Evolutionary conservation across 331 rosid species (phyloP), one percentile per base, ranked within the genome.

Genomic region (Pyracantha coccinea): DNA sequence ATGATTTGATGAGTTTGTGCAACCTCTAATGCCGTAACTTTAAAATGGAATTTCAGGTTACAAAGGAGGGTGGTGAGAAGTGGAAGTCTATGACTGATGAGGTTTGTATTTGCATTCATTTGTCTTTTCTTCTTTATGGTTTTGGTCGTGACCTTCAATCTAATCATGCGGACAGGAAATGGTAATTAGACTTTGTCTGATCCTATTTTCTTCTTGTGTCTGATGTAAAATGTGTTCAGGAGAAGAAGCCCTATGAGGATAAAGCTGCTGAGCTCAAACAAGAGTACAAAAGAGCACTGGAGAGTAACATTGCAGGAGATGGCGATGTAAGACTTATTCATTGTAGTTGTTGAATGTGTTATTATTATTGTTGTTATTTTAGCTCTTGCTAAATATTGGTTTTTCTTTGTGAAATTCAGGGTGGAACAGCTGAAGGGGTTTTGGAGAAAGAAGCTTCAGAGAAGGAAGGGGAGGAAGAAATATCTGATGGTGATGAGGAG

Each of bases 1-100:
- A 27, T 27, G 28, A 27, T 27, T 27, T 27, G 28, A 27, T 27
- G 28, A 27, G 28, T 27, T 27, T 27, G 28, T 27, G 28, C 28
- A 27, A 27, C 28, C 28, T 27, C 28, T 27, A 27, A 27, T 27
- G 28, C 28, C 28, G 3, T 27, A 27, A 27, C 28, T 27, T 27
- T 27, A 27, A 27, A 27, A 27, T 27, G 28, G 28, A 27, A 27
- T 0, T 72, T 4, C 58, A 91, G 96, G 97, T 88, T 79, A 85
- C 86, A 13, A 94, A 86, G 69, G 92, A 88, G 72, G 95, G 86
- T 55, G 99, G 97, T 61, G 96, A 85, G 82, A 90, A 85, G 81
- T 92, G 97, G 97, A 87, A 50, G 77, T 84, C 88, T 23, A 21
- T 91, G 92, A 87, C 87, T 28, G 93, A 92, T 57, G 96, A 88